Evolutionary conservation across 495 filamentous ascomycete genomes (phyloP).

Genomic region (Daldinia concentrica): DNA sequence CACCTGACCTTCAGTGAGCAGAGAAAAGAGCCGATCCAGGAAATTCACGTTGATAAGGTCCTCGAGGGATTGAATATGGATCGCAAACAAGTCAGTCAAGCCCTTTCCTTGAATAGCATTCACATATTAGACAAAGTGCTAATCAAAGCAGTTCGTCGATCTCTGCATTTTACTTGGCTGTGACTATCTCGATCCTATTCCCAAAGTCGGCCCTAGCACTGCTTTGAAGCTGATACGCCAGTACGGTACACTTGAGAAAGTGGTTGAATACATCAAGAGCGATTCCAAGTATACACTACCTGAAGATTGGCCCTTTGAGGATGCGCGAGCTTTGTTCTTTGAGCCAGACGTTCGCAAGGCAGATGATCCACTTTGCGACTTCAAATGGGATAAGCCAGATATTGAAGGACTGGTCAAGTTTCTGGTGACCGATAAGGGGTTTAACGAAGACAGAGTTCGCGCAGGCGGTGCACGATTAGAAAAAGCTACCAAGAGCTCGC

Average conservation of each 20-base stretch:
- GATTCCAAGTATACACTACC: conserved; percentile 82
- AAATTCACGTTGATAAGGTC: conserved; percentile 86
- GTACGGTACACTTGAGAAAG: conserved; percentile 83
- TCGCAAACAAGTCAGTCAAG: conserved; percentile 69
- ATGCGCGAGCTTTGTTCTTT: conserved; percentile 91
- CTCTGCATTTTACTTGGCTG: conserved; percentile 98
- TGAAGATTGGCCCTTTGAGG: conserved; percentile 91
- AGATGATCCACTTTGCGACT: conserved; percentile 86
- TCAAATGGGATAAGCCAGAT: conserved; percentile 96
- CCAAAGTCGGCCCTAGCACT: conserved; percentile 89
- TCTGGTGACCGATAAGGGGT: conserved; percentile 92
- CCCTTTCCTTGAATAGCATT: background rate
- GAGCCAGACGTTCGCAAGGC: conserved; percentile 88
- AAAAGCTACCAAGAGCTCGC: conserved; percentile 88
- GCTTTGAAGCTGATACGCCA: conserved; percentile 94
- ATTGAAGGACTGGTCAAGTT: conserved; percentile 88
- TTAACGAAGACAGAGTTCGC: conserved; percentile 92
- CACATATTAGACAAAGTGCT: conserved; percentile 1
- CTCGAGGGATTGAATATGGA: conserved; percentile 89
- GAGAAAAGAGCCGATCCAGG: conserved; percentile 95
- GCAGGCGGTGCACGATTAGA: conserved; percentile 75
- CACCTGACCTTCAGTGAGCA: conserved; percentile 98
- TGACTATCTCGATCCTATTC: conserved; percentile 96
- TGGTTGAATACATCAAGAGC: conserved; percentile 79
- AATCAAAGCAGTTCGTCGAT: conserved; percentile 79